phyloP scores from a whole-genome alignment of 2,329 filamentous ascomycete genomes.

The Tolypocladium pustulatum region DNA sequence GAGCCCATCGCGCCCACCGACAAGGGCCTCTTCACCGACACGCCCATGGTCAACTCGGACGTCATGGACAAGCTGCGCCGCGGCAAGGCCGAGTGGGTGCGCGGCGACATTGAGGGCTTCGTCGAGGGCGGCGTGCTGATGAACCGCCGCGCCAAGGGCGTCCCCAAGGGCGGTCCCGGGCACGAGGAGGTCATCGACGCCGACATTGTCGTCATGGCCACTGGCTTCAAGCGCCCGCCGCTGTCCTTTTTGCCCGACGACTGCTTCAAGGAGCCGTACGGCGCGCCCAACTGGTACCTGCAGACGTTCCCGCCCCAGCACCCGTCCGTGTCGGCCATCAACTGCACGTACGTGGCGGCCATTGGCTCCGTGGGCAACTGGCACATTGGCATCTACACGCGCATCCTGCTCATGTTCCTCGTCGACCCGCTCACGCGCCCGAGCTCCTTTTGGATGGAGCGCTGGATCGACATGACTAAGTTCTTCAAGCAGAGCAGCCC shows the following conservation, averaged over 20 bases:
- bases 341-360: constrained; percentile 70
- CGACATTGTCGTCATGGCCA: constrained; percentile 75
- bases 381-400: constrained; percentile 83
- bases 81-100: constrained; percentile 67
- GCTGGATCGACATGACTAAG: constrained; percentile 78
- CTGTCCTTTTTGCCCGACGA: constrained; percentile 65
- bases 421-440: constrained; percentile 68
- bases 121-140: constrained; percentile 55
- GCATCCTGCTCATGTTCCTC: constrained; percentile 78
- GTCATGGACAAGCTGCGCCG: constrained; percentile 65
- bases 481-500: constrained; percentile 60
- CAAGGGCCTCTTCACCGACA: constrained; percentile 71
- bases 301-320: constrained; percentile 74
- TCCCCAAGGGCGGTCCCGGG: constrained; percentile 67
- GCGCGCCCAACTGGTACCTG: constrained; percentile 78
- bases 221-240: constrained; percentile 66
- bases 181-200: constrained; percentile 53
- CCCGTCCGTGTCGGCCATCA: constrained; percentile 66
- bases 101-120: constrained; percentile 65
- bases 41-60: constrained; percentile 79
- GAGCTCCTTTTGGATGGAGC: constrained; percentile 62
- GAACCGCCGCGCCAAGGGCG: constrained; percentile 60
- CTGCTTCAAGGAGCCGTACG: constrained; percentile 62
- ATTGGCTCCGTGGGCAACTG: constrained; percentile 79
- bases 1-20: constrained; percentile 58